These are phyloP conservation scores for Quercus alba DNA, from an alignment of 306 rosid species.

Conservation along the genomic window DNA sequence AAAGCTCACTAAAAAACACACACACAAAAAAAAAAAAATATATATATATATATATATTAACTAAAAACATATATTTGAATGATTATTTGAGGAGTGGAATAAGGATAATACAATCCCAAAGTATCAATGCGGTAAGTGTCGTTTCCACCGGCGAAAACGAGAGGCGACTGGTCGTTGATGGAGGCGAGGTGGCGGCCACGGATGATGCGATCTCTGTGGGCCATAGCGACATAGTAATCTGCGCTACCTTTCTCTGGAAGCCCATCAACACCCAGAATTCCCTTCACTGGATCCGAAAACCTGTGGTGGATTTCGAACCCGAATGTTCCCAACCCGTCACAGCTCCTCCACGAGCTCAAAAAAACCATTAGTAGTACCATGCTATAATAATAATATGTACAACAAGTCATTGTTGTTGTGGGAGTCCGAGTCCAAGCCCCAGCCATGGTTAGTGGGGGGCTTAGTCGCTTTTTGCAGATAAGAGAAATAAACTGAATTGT, in stretches of 20 bases:
- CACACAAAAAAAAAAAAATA: no score
- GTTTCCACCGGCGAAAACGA: constrained; percentile 51
- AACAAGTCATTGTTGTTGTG: no score
- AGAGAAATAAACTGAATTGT: no score
- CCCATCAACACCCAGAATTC: constrained; percentile 39
- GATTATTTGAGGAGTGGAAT: neutral
- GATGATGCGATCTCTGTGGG: constrained; percentile 53
- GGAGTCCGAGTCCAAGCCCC: no score
- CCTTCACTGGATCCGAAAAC: constrained; percentile 69
- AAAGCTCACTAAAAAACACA: no score
- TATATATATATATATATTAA: neutral
- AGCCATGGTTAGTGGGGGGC: no score
- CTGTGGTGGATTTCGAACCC: constrained; percentile 70
- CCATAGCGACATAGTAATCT: constrained; percentile 64
- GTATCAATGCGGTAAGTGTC: constrained; percentile 26
- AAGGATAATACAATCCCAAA: constrained; percentile 60
- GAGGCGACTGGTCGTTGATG: constrained; percentile 20
- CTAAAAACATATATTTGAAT: neutral
- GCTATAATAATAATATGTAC: no score
- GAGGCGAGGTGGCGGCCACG: constrained; percentile 61
- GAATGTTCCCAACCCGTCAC: constrained; percentile 39
- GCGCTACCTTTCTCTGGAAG: constrained; percentile 60
- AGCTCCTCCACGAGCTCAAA: neutral
- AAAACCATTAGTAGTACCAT: no score
- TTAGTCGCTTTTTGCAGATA: no score